Conservation (phyloP, 2,329 filamentous ascomycete species). For the Camptophora hylomeconis region DNA sequence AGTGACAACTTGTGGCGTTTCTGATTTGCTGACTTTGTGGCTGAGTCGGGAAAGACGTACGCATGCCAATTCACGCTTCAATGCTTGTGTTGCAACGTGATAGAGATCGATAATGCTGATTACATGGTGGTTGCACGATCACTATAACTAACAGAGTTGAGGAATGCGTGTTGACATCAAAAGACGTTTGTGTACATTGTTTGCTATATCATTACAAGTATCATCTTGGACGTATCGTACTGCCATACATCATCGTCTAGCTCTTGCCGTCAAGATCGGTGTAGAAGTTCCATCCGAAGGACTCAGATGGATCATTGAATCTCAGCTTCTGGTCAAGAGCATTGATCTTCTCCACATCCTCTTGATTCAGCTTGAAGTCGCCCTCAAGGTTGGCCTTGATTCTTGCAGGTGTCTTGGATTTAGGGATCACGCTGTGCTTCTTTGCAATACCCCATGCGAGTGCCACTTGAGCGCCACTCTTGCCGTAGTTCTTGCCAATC, state of each 20-base stretch:
- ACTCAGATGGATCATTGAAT: conserved; percentile 46
- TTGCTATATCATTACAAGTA: too few relatives aligned
- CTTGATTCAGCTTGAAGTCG: conserved; percentile 45
- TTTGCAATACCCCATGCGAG: conserved; percentile 42
- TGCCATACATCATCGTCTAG: conserved; percentile 15
- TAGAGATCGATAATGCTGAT: too few relatives aligned
- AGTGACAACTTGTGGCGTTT: too few relatives aligned
- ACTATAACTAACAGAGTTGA: too few relatives aligned
- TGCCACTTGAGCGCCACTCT: conserved; percentile 38
- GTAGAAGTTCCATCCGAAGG: conserved; percentile 48
- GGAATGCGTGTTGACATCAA: too few relatives aligned
- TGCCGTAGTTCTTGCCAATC: conserved; percentile 40
- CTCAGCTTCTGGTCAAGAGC: conserved; percentile 46
- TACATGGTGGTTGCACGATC: too few relatives aligned
- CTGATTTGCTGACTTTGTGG: too few relatives aligned
- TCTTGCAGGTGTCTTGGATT: conserved; percentile 30
- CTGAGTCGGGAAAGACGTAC: too few relatives aligned
- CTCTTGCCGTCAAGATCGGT: conserved; percentile 45
- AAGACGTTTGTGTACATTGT: background rate
- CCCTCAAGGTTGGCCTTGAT: conserved; percentile 32
- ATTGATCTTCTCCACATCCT: conserved; percentile 45
- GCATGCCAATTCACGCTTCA: too few relatives aligned
- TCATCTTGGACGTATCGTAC: background rate
- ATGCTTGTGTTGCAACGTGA: too few relatives aligned
- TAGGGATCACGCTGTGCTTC: conserved; percentile 38